phyloP scores from a whole-genome alignment of 352 stramenopile species.

The Blastocystis sp. region DNA sequence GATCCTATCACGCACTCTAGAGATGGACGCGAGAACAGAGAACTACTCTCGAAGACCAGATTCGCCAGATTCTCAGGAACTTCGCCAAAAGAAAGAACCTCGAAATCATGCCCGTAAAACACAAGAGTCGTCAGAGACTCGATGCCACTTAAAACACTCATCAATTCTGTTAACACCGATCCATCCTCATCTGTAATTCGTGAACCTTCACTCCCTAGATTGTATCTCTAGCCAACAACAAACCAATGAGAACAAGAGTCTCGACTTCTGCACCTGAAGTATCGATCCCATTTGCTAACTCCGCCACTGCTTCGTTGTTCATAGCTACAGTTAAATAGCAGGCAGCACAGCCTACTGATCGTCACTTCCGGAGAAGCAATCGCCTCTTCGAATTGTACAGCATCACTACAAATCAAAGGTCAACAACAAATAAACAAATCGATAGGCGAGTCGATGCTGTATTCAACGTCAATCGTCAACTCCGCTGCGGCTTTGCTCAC shows the following conservation, averaged over 20 bases:
- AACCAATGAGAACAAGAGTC: slow-evolving; percentile 6
- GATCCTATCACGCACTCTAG: background rate
- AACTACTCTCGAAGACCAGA: slow-evolving; percentile 38
- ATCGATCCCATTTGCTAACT: background rate
- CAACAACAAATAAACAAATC: background rate
- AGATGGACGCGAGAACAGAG: background rate
- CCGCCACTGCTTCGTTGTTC: background rate
- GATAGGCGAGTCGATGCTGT: background rate
- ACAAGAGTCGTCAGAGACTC: background rate
- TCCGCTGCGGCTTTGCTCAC: background rate
- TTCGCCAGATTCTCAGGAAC: background rate
- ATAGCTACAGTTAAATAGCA: background rate
- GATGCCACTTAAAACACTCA: background rate
- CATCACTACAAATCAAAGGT: background rate
- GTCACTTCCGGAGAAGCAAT: background rate
- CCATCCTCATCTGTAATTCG: background rate
- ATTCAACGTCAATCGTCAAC: background rate
- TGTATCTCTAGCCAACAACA: background rate
- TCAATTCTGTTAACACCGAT: background rate
- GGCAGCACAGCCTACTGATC: background rate
- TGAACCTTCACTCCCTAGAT: background rate
- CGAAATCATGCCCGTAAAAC: slow-evolving; percentile 4
- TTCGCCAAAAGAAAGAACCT: background rate
- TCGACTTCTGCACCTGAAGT: background rate
- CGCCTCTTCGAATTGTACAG: background rate